Percentiles rank a stretch among this genome's conserved stretches.
These are phyloP conservation scores for Malus orientalis DNA, from an alignment of 306 rosid genomes.

Conservation along the genomic window DNA sequence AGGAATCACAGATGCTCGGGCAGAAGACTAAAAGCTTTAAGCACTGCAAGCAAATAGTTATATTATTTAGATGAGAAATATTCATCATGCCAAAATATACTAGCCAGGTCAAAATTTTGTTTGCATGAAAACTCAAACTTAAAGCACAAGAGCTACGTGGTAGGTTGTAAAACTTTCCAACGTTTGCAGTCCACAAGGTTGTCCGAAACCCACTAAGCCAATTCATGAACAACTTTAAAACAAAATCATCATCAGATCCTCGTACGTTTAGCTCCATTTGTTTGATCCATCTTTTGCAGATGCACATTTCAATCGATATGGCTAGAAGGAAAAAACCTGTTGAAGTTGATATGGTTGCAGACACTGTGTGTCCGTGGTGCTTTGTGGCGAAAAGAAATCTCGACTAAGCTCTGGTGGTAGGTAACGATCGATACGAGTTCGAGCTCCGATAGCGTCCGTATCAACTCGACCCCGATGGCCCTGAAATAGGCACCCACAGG, in stretches of 20 bases:
- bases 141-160: not conserved
- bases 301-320: conserved; percentile 10
- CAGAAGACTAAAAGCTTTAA: too few species aligned
- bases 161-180: not conserved
- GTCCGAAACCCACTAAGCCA: not conserved
- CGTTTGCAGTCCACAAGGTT: not conserved
- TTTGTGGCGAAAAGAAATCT: conserved; percentile 68
- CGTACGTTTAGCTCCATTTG: not conserved
- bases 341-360: conserved; percentile 54
- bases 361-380: conserved; percentile 87
- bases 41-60: not conserved
- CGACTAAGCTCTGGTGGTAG: conserved; percentile 60
- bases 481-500: conserved; percentile 65
- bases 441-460: conserved; percentile 78
- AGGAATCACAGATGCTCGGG: not conserved
- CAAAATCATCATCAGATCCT: not conserved
- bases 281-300: not conserved
- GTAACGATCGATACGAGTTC: conserved; percentile 56
- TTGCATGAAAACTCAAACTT: too few species aligned
- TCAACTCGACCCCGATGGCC: conserved; percentile 60
- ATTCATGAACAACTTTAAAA: not conserved
- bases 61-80: too few species aligned
- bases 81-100: too few species aligned
- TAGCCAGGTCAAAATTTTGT: too few species aligned
- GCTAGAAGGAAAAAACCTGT: conserved; percentile 50